Evolutionary conservation across 139 green algal genomes (phyloP), one percentile per base, ranked within the genome.

Genomic region (Astrephomene gubernaculifera): DNA sequence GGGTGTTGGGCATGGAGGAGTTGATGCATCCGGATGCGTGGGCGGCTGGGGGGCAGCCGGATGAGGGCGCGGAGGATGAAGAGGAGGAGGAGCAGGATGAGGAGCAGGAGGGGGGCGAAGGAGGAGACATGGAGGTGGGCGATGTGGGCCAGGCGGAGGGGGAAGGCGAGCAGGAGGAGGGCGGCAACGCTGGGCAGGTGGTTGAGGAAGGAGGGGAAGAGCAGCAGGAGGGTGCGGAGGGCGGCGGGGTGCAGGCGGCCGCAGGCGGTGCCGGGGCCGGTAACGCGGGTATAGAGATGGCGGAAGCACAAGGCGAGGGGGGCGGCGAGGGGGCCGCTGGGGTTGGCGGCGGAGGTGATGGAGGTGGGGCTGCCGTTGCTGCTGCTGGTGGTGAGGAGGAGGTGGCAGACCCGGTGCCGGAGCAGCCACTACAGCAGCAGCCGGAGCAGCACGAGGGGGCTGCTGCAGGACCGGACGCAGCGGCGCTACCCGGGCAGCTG

Each of bases 1-100:
- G 73, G 73, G 36, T 64, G 33, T 14, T 81, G 14, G 73, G 35
- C 2, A 29, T 69, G 35, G 73, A 68, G 12, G 73, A 81, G 36
- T 21, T n/a, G n/a, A n/a, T n/a, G n/a, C n/a, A n/a, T n/a, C n/a
- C n/a, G n/a, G n/a, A n/a, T n/a, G n/a, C n/a, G n/a, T n/a, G 53
- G 52, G 73, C 36, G 6, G 17, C 31, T 14, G 71, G 44, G 2
- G 71, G 22, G 33, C 17, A 45, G 22, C 35, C 25, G 52, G 38
- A 35, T 1, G 68, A 75, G 36, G 5, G 17, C 35, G 35, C 22
- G 52, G 52, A 53, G 21, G 73, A 52, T 10, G 73, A 81, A 1
- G 73, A 69, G 12, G 36, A 35, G 14, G 36, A 38, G 38, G 68
- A 24, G 38, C 38, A 75, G 68, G 68, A 33, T 3, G 67, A 53